Conservation (phyloP, 306 rosid species). For the Cicer chorassanicum region DNA sequence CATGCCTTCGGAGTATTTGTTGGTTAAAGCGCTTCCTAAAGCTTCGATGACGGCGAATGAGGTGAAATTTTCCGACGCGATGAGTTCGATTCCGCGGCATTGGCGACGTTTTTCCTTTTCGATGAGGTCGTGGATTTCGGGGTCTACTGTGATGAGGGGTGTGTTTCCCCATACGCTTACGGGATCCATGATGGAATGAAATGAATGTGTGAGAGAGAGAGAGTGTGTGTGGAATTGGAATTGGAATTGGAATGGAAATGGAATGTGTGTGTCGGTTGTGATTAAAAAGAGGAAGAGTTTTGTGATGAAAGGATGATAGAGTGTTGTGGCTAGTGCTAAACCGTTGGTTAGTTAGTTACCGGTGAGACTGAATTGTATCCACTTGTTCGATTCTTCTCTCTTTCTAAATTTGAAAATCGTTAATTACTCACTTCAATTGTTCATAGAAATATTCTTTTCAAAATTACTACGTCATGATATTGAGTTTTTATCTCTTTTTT, state of each 20-base stretch:
- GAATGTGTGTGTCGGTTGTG: not conserved
- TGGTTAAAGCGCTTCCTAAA: constrained; percentile 86
- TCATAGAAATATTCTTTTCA: no score
- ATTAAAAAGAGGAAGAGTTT: constrained; percentile 24
- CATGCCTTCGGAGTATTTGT: constrained; percentile 98
- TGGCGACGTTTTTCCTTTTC: constrained; percentile 96
- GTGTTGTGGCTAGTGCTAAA: constrained; percentile 15
- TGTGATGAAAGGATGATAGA: not conserved
- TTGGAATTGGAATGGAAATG: constrained; percentile 25
- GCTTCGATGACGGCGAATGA: constrained; percentile 95
- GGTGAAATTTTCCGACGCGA: constrained; percentile 95
- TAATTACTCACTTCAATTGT: not conserved
- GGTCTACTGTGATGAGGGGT: constrained; percentile 67
- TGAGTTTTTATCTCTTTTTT: no score
- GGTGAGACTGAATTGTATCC: constrained; percentile 21
- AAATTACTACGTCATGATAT: no score
- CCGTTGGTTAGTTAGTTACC: not conserved
- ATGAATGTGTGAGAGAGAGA: not conserved
- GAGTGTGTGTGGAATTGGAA: not conserved
- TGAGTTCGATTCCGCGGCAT: constrained; percentile 93
- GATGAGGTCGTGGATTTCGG: constrained; percentile 87
- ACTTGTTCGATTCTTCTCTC: constrained; percentile 16
- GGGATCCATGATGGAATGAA: constrained; percentile 63
- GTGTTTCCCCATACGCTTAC: constrained; percentile 80
- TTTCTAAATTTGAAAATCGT: not conserved